Evolutionary conservation across 1,284 basidiomycete species (phyloP), one percentile per base, ranked within the genome.

Genomic region (Cryptococcus amylolentus): DNA sequence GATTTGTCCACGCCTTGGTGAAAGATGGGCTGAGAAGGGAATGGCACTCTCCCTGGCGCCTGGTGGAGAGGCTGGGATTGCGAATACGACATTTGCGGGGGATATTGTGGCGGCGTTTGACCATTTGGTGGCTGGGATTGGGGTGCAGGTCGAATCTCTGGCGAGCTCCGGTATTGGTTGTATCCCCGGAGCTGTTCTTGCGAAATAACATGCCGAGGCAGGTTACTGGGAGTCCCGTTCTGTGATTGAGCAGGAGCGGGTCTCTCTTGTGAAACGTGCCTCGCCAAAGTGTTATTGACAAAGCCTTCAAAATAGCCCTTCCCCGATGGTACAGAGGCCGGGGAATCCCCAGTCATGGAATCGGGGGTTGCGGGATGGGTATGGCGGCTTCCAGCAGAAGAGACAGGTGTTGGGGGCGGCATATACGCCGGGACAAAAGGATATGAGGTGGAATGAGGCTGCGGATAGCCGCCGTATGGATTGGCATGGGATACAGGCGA

Each of bases 391-490:
- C 50, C 40, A 13, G 45, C 12, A 47, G 54, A 52, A 12, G 56
- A 54, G n/a, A 39, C 14, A 27, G 38, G 44, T 35, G 47, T 49
- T 13, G 43, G 35, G 27, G 54, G 47, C 41, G 58, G 57, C 23
- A 57, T 40, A 44, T 63, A 66, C 1, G 53, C 18, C 2, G 58
- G 58, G 9, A 63, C 56, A 53, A 63, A 60, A 41, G 45, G 52
- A 51, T 61, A 65, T 5, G 63, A 58, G 20, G 62, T 23, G 4
- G 65, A 54, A 6, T 40, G 41, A 41, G 53, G 10, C 31, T 38
- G 41, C 13, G 31, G 16, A 37, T 52, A 39, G 9, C 27, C 18
- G 18, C 42, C 42, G 42, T 44, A 20, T 18, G 31, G 31, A 35
- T 35, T 35, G 31, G 5, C 10, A 10, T 35, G 2, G 31, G 42